Evolutionary conservation across 257 asterid species (phyloP), one percentile per base, ranked within the genome.

Genomic region (Solanum bulbocastanum): DNA sequence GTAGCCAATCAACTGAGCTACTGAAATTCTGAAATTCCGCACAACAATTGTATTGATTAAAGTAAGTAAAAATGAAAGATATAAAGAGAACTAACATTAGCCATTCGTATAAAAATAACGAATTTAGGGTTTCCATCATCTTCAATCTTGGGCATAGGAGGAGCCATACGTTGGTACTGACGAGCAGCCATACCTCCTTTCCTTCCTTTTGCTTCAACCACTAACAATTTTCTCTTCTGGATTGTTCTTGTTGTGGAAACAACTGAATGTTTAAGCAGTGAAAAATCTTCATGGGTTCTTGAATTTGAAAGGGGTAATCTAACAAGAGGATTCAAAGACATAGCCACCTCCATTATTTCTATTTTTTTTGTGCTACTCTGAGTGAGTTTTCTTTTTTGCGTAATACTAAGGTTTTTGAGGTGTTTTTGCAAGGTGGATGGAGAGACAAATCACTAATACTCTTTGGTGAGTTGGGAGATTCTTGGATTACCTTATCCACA

Each of bases 61-160:
- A 73, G 9, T 4, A 73, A 76, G 35, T 84, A 42, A 76, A 44
- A 42, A 35, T 62, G 36, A 68, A 44, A 83, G 56, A 73, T 87
- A 20, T 44, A 56, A 88, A 87, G 86, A 60, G 62, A 78, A 71
- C 90, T 74, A 27, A 94, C 98, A 86, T 93, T 93, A 10, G 98
- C 99, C 99, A 96, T 96, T 83, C 99, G 98, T 56, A 96, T 93
- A 90, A 97, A 97, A 90, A 96, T 88, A 11, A 97, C 98, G 58
- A 97, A 97, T 90, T 94, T 94, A 6, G 99, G 99, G 91, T 96
- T 95, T 86, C 99, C 99, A 91, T 97, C 99, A 83, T 97, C 99
- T 89, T 97, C 99, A 87, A 97, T 92, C 92, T 94, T 96, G 72
- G 99, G 99, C 49, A 97, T 87, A 58, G 98, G 92, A 14, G 98